Evolutionary conservation across 1,284 basidiomycete species (phyloP).

Genomic region (Leccinum cinnamomeum): DNA sequence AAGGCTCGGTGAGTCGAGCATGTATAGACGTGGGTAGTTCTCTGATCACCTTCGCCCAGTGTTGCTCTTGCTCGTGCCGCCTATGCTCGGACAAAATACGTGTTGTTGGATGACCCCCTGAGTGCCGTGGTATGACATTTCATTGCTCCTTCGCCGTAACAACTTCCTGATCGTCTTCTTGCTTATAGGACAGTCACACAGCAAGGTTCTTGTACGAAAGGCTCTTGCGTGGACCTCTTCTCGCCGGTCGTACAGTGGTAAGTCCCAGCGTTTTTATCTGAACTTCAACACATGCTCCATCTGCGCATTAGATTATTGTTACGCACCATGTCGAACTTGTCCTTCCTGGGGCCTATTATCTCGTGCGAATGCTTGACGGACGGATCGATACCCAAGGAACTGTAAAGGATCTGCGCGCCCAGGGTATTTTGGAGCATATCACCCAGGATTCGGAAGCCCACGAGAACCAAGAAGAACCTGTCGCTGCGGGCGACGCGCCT

Average conservation of each 20-base stretch:
- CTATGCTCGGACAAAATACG: conserved; percentile 51
- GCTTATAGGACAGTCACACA: conserved; percentile 56
- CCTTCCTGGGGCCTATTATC: conserved; percentile 54
- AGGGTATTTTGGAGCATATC: conserved; percentile 50
- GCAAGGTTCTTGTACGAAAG: conserved; percentile 56
- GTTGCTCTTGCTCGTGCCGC: conserved; percentile 59
- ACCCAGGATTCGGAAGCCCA: conserved; percentile 36
- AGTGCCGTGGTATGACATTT: conserved; percentile 47
- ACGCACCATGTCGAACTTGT: conserved; percentile 67
- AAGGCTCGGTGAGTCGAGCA: conserved; percentile 42
- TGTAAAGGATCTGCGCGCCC: conserved; percentile 47
- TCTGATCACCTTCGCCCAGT: conserved; percentile 27
- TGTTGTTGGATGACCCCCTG: conserved; percentile 59
- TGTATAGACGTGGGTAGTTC: not conserved
- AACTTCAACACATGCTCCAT: not conserved
- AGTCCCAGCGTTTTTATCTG: conserved; percentile 15
- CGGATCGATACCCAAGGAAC: conserved; percentile 57
- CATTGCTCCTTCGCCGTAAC: not conserved
- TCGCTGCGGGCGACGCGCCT: conserved; percentile 14
- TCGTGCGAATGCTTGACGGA: conserved; percentile 63
- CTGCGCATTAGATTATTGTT: conserved; percentile 46
- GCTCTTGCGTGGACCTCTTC: conserved; percentile 53
- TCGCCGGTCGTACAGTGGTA: conserved; percentile 59
- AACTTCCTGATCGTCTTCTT: not conserved
- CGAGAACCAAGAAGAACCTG: conserved; percentile 21